Evolutionary conservation across 169 alveolate genomes (phyloP).

Genomic region (Plasmodium coatneyi): DNA sequence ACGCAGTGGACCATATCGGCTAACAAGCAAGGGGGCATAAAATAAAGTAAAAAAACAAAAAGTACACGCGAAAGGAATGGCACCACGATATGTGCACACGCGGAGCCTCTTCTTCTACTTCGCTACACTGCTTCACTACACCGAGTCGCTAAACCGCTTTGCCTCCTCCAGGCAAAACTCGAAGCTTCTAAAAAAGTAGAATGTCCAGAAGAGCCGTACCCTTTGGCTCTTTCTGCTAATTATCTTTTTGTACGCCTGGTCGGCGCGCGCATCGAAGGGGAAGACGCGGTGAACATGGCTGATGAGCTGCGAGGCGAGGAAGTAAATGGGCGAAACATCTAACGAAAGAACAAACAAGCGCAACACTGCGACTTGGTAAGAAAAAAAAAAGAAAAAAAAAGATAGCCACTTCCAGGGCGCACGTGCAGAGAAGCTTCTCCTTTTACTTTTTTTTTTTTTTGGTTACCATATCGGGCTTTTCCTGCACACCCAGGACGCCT

Average conservation of each 20-base stretch:
- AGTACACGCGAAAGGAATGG: background rate
- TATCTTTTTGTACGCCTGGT: constrained; percentile 21
- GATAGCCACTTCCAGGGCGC: background rate
- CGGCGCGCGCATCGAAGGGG: constrained; percentile 6
- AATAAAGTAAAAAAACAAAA: background rate
- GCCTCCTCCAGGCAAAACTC: constrained; percentile 48
- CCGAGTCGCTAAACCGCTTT: constrained; percentile 12
- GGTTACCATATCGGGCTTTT: constrained; percentile 52
- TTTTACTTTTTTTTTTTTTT: background rate
- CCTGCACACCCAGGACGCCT: constrained; percentile 11
- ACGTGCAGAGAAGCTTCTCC: background rate
- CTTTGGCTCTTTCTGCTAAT: constrained; percentile 3
- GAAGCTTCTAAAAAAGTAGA: constrained; percentile 36
- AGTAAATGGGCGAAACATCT: background rate
- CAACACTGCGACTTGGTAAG: background rate
- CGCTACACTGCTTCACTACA: background rate
- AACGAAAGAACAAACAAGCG: background rate
- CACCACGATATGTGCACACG: background rate
- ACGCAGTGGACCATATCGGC: background rate
- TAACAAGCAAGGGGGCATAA: background rate
- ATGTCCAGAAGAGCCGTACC: constrained; percentile 45
- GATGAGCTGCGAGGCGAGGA: constrained; percentile 1
- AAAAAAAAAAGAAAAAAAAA: background rate
- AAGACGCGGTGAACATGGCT: constrained; percentile 18
- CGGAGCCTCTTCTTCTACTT: background rate